Conservation (phyloP, 1,284 basidiomycete genomes). For the Peniophora sp. region DNA sequence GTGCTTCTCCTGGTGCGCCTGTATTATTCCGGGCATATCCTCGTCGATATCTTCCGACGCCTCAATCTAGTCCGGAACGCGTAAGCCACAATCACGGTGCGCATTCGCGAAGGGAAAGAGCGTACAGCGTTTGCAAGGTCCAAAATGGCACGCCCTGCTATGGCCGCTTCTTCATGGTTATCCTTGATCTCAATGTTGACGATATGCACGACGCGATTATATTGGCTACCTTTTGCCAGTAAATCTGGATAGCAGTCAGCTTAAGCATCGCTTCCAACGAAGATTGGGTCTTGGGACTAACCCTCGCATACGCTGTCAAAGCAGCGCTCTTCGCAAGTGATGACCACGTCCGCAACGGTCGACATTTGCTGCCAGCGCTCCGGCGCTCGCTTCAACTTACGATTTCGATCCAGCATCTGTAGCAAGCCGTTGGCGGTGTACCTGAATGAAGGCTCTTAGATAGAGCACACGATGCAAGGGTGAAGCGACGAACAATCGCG, state of each 20-base stretch:
- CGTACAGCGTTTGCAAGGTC: constrained; percentile 88
- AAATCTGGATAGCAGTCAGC: constrained; percentile 54
- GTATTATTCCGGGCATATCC: constrained; percentile 83
- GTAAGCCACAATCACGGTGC: too few species aligned
- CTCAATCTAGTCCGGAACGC: too few species aligned
- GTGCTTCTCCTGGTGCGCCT: constrained; percentile 80
- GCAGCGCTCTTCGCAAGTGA: constrained; percentile 98
- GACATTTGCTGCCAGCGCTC: constrained; percentile 95
- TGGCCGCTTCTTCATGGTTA: constrained; percentile 96
- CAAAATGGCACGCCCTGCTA: constrained; percentile 92
- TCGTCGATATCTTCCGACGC: constrained; percentile 80
- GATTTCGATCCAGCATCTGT: constrained; percentile 95
- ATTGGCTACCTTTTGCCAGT: constrained; percentile 82
- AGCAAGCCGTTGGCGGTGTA: constrained; percentile 96
- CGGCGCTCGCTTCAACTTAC: constrained; percentile 87
- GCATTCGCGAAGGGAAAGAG: constrained; percentile 8
- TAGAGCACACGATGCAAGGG: background rate
- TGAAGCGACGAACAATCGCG: constrained; percentile 58
- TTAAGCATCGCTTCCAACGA: background rate
- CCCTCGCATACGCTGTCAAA: constrained; percentile 99
- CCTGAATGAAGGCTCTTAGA: constrained; percentile 31
- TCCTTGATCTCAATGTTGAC: constrained; percentile 99
- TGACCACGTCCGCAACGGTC: constrained; percentile 88
- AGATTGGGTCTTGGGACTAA: constrained; percentile 34
- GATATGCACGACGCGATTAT: constrained; percentile 90